Percentiles rank a stretch among this genome's conserved stretches.
These are phyloP conservation scores for Blastobotrys buckinghamii DNA, from an alignment of 1,139 yeast genomes.

Conservation along the genomic window DNA sequence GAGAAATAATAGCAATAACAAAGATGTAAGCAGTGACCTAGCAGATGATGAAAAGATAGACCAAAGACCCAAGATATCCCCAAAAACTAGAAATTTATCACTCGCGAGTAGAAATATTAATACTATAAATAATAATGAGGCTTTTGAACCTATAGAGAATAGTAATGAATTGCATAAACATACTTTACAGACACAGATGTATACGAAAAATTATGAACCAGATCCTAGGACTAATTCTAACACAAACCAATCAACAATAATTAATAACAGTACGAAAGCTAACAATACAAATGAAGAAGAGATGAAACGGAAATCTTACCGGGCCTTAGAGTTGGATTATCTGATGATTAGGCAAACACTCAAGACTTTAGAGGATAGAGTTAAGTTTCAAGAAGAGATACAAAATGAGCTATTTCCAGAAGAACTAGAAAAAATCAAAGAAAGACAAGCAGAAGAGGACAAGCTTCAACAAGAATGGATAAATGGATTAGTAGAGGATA, in stretches of 20 bases:
- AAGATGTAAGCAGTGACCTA: neutral
- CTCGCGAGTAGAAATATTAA: too few relatives aligned
- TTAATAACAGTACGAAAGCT: neutral
- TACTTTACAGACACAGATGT: too few relatives aligned
- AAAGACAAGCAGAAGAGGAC: conserved; percentile 1
- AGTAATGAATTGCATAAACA: too few relatives aligned
- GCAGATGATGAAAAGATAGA: neutral
- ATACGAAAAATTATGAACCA: too few relatives aligned
- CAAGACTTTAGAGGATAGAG: conserved; percentile 19
- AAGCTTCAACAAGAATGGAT: conserved; percentile 8
- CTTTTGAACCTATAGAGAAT: too few relatives aligned
- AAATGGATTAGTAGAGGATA: neutral
- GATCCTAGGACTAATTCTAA: too few relatives aligned
- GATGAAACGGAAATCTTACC: neutral
- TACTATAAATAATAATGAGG: too few relatives aligned
- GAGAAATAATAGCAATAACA: neutral
- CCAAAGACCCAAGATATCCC: too few relatives aligned
- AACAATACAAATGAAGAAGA: neutral
- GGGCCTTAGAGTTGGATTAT: conserved; percentile 19
- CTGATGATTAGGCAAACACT: conserved; percentile 21
- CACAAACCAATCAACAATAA: neutral
- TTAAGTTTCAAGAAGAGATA: conserved; percentile 18
- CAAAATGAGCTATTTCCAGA: conserved; percentile 11
- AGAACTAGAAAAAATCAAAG: conserved; percentile 5
- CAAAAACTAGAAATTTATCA: too few relatives aligned